Evolutionary conservation across 768 basidiomycete species (phyloP), one percentile per base, ranked within the genome.

Genomic region (Phaffia tasmanica): DNA sequence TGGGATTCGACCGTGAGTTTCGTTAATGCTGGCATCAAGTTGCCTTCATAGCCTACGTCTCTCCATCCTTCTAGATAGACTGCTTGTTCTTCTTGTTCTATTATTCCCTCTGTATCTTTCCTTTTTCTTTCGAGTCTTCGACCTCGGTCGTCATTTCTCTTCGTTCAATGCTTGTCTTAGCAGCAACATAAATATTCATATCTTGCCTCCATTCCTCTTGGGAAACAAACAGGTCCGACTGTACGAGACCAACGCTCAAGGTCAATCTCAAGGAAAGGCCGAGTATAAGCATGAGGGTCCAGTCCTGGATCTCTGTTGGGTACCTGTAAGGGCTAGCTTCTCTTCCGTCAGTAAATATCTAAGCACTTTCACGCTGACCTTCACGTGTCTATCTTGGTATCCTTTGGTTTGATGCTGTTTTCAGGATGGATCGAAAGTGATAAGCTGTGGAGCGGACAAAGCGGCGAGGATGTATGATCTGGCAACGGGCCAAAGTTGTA

Each of bases 361-460:
- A 59, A 58, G 49, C 58, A 49, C 56, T 59, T 58, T 42, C 35
- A 42, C 35, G 11, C 11, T 11, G 11, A 42, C 11, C 11, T 11
- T 42, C 35, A 42, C 35, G 35, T 11, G 35, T 42, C 35, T 42
- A 11, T 42, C 35, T 42, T 42, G 4, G 35, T 42, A 42, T 46
- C 47, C 27, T n/a, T 29, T 5, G 0, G 1, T 15, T 18, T 48
- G 30, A 14, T 65, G 60, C 69, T 57, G 23, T 47, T 53, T 70
- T 42, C 70, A 93, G 90, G 87, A 91, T 64, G 92, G 93, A 21
- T 86, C 83, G 72, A 90, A 91, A 79, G 81, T 93, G 49, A 83
- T 95, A 70, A 94, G 92, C 21, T 89, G 87, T 5, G 92, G 94
- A 57, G 88, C 88, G 14, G 94, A 98, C 80, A 95, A 95, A 75